Base-by-base conservation (phyloP, 352 stramenopile genomes). In the Hyaloperonospora arabidopsidis region DNA sequence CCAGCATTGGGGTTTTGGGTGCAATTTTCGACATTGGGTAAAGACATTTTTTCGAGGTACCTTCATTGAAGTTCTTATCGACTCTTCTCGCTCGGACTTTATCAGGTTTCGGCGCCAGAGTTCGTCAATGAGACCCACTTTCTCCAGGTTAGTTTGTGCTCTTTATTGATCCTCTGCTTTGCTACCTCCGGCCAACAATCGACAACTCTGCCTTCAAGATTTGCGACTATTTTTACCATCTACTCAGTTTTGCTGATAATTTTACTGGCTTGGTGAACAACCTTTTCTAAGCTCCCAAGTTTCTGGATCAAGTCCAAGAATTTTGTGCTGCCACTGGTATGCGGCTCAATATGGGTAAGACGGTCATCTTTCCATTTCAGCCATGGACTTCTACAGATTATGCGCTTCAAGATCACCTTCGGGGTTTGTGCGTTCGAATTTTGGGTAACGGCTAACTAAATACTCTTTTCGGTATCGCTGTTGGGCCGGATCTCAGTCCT, bases 141-240 rank as follows among this genome's bases (percentile, higher is more conserved):
- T 68, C 60, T 5, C 60, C 60, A 11, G 60, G 36, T 1, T 29
- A 65, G 0, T 68, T 68, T 25, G 46, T 68, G 1, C 19, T 65
- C 0, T 65, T 65, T 19, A 44, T 68, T 1, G 61, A 68, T 15
- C 61, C 61, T 15, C 44, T 64, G 19, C 25, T 68, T 0, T 48
- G 25, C 29, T 65, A 47, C n/a, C 21, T 44, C 1, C 38, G 38
- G 8, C 4, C 2, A 10, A 22, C 15, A 5, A 44, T 22, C 6
- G 38, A 19, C 8, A 1, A 19, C 10, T 23, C 10, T 8, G 38
- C 38, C 4, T 22, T 44, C 38, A 44, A 22, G n/a, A 19, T 44
- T 4, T 3, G n/a, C 5, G n/a, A 15, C 8, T 21, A 13, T 23
- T 44, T 15, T 7, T 15, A 44, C 11, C 38, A 44, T 19, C 3